Evolutionary conservation across 805 yeast genomes (phyloP).

Genomic region (Candida easanensis): DNA sequence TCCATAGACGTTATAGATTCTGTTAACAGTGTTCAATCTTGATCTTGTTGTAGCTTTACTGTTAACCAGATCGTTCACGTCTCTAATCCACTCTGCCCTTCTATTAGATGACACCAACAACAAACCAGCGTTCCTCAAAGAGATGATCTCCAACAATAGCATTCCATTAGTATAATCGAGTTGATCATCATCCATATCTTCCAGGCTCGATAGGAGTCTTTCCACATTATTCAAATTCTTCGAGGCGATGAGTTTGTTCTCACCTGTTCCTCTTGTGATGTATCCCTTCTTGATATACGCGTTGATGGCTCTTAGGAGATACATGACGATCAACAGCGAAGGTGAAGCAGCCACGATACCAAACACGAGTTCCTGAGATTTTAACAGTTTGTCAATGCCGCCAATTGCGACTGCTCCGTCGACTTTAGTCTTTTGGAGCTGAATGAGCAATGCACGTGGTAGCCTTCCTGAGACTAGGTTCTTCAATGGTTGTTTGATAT

Average conservation of each 20-base stretch:
- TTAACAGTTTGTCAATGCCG: constrained; percentile 86
- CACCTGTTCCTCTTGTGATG: constrained; percentile 15
- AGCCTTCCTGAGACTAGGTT: constrained; percentile 65
- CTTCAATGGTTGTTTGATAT: constrained; percentile 65
- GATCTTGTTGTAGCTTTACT: constrained; percentile 33
- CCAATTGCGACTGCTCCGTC: constrained; percentile 88
- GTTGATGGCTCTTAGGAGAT: constrained; percentile 32
- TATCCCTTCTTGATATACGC: constrained; percentile 36
- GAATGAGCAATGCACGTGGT: constrained; percentile 76
- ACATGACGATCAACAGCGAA: constrained; percentile 56
- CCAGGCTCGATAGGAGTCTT: constrained; percentile 39
- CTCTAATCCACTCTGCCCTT: constrained; percentile 55
- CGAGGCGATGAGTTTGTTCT: constrained; percentile 33
- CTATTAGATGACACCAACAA: constrained; percentile 48
- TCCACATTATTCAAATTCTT: constrained; percentile 57
- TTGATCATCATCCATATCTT: constrained; percentile 21
- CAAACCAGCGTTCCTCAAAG: constrained; percentile 49
- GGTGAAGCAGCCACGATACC: constrained; percentile 91
- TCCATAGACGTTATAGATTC: constrained; percentile 64
- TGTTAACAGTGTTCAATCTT: constrained; percentile 46
- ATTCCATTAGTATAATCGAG: constrained; percentile 51
- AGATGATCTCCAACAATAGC: constrained; percentile 62
- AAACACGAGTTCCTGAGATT: constrained; percentile 92
- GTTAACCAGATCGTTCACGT: constrained; percentile 57
- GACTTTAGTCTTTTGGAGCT: constrained; percentile 93